Conservation (phyloP, 2,329 filamentous ascomycete genomes). For the Penicillium digitatum region DNA sequence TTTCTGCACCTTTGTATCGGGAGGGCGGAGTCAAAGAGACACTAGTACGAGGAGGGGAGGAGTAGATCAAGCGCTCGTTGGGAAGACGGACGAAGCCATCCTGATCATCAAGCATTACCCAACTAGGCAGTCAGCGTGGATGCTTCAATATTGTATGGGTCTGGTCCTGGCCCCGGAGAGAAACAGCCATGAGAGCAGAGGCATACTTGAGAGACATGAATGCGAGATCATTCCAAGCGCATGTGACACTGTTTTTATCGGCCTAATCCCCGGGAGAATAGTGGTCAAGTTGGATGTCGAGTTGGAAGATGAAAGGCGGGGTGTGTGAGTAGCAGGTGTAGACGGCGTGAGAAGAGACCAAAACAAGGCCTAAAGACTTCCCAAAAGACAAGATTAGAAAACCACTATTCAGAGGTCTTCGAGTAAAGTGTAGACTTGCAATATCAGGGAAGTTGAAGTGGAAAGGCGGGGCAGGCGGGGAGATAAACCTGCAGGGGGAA, state of each 20-base stretch:
- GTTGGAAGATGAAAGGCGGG: not conserved
- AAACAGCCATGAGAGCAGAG: not conserved
- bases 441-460: conserved; percentile 4
- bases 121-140: conserved; percentile 49
- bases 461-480: conserved; percentile 22
- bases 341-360: too few relatives aligned
- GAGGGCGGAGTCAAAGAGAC: conserved; percentile 70
- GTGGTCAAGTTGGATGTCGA: not conserved
- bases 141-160: not conserved
- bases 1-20: conserved; percentile 59
- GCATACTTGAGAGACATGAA: conserved; percentile 40
- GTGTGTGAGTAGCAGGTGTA: not conserved
- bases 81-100: conserved; percentile 77
- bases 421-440: not conserved
- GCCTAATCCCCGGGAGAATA: not conserved
- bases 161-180: not conserved
- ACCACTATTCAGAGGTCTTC: not conserved
- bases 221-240: not conserved
- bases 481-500: conserved; percentile 7
- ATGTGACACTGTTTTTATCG: not conserved
- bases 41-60: conserved; percentile 72
- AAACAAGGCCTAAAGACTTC: not conserved
- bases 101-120: conserved; percentile 83
- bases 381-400: not conserved
- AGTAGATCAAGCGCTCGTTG: conserved; percentile 76